A percentile compares a stretch with the other conserved stretches of the same genome.
Conservation (phyloP, 2,329 filamentous ascomycete genomes). For the Colletotrichum noveboracense region DNA sequence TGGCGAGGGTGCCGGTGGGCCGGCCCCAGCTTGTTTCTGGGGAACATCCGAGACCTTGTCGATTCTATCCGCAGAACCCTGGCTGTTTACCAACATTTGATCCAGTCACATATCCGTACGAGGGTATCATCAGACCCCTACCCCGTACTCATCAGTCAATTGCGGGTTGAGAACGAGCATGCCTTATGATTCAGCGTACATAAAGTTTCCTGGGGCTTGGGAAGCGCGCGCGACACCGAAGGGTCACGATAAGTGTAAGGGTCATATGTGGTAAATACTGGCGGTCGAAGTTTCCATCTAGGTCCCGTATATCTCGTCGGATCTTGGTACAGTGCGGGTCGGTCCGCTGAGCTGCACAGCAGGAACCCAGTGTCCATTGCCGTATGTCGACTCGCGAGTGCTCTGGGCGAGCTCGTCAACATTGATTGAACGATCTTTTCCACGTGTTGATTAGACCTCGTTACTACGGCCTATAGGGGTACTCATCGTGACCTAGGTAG, state of each 20-base stretch:
- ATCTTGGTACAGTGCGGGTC: neutral
- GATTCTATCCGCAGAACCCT: neutral
- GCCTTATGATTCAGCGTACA: neutral
- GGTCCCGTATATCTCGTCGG: neutral
- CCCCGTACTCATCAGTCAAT: neutral
- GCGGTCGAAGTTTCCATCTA: neutral
- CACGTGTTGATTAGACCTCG: neutral
- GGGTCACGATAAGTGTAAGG: neutral
- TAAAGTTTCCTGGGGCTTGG: neutral
- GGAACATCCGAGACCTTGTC: neutral
- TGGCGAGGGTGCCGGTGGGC: neutral
- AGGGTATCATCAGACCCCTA: neutral
- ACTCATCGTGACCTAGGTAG: neutral
- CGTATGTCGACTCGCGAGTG: accelerated
- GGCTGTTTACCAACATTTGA: neutral
- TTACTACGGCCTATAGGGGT: neutral
- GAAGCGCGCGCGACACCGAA: neutral
- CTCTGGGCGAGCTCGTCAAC: neutral
- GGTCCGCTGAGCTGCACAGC: neutral
- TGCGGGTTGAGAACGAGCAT: neutral
- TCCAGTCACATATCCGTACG: neutral
- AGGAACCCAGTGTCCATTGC: neutral
- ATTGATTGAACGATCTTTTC: neutral
- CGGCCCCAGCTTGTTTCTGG: neutral
- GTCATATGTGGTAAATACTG: neutral